These are phyloP conservation scores for Fusarium humuli DNA, from an alignment of 2,329 filamentous ascomycete species.

Conservation along the genomic window DNA sequence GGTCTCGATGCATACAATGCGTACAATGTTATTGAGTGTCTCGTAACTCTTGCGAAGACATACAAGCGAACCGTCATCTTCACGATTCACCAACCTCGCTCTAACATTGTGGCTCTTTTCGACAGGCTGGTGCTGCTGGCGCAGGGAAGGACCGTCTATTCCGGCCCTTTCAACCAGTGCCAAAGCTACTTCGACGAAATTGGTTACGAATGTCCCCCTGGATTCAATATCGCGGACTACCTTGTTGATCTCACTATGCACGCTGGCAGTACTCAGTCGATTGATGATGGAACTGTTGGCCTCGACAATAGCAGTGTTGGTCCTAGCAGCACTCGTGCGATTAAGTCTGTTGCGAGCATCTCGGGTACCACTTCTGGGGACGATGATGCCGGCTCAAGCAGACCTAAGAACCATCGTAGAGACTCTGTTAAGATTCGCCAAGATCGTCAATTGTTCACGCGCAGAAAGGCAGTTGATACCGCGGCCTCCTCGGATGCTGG, in stretches of 20 bases:
- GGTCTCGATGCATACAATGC: constrained; percentile 97
- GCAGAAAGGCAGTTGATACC: constrained; percentile 74
- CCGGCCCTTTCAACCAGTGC: constrained; percentile 87
- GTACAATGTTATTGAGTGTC: constrained; percentile 96
- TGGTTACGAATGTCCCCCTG: constrained; percentile 92
- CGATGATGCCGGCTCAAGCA: constrained; percentile 67
- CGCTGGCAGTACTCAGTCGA: constrained; percentile 71
- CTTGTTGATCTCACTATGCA: constrained; percentile 99
- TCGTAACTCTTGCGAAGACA: constrained; percentile 93
- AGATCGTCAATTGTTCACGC: constrained; percentile 89
- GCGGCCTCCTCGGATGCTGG: constrained; percentile 70
- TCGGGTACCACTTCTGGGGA: constrained; percentile 81
- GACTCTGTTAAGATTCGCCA: constrained; percentile 88
- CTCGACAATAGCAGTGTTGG: constrained; percentile 75
- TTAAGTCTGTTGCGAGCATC: constrained; percentile 90
- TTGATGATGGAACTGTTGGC: constrained; percentile 65
- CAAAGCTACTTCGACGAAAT: constrained; percentile 93
- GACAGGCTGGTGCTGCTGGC: constrained; percentile 93
- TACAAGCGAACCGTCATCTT: constrained; percentile 98
- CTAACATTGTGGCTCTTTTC: constrained; percentile 97
- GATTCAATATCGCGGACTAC: constrained; percentile 99
- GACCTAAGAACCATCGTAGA: constrained; percentile 76
- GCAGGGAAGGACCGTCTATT: constrained; percentile 90
- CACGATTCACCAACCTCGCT: constrained; percentile 97
- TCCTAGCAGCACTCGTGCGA: constrained; percentile 85